Conservation (phyloP, 306 rosid species). For the Lathyrus aphaca region DNA sequence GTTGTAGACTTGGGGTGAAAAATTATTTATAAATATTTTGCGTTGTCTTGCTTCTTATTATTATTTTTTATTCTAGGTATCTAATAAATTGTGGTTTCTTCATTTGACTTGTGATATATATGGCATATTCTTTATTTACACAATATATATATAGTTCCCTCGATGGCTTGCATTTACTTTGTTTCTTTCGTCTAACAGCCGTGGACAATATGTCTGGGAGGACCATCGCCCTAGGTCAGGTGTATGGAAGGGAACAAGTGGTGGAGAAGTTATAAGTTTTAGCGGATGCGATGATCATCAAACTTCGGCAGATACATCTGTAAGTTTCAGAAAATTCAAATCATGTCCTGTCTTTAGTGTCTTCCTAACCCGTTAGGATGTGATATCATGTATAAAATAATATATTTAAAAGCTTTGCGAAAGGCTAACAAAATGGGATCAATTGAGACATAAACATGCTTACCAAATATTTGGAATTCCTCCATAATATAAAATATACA, state of each 20-base stretch:
- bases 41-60: not conserved
- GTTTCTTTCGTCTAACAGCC: slow-evolving; percentile 48
- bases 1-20: slow-evolving; percentile 25
- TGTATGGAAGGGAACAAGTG: slow-evolving; percentile 87
- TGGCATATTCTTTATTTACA: not conserved
- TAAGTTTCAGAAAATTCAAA: slow-evolving; percentile 50
- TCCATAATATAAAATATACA: not conserved
- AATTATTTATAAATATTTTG: not conserved
- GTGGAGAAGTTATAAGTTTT: slow-evolving; percentile 92
- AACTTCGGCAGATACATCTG: slow-evolving; percentile 97
- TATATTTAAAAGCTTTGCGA: not conserved
- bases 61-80: not conserved
- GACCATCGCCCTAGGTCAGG: slow-evolving; percentile 98
- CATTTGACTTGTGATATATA: not conserved
- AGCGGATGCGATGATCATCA: slow-evolving; percentile 94
- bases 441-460: not conserved
- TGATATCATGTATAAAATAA: not conserved
- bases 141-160: not conserved
- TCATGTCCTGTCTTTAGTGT: slow-evolving; percentile 4
- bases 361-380: slow-evolving; percentile 1
- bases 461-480: slow-evolving; percentile 6
- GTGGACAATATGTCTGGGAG: slow-evolving; percentile 86
- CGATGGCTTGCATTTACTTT: not conserved
- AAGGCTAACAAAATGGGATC: not conserved
- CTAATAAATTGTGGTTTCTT: slow-evolving; percentile 1